Evolutionary conservation across 768 basidiomycete genomes (phyloP).

Genomic region (Tylopilus cervinicoccineus): DNA sequence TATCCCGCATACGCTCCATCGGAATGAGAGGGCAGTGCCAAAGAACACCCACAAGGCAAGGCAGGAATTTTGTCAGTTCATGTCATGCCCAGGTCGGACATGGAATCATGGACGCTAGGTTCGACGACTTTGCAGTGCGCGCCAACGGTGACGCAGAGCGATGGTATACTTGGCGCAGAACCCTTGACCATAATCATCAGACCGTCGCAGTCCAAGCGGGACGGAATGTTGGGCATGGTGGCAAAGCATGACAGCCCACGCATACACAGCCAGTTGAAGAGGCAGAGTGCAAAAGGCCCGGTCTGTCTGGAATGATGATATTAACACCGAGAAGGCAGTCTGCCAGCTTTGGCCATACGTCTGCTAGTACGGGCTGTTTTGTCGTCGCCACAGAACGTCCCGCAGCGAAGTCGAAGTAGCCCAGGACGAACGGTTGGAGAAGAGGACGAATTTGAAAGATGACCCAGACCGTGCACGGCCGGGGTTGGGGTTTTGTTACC

Average conservation of each 20-base stretch:
- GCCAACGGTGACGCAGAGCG: not conserved
- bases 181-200: too few relatives aligned
- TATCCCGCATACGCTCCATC: not conserved
- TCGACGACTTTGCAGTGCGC: not conserved
- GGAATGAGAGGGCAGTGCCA: not conserved
- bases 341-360: constrained; percentile 1
- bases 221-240: not conserved
- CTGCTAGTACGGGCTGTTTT: constrained; percentile 7
- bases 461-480: not conserved
- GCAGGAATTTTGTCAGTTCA: not conserved
- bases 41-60: not conserved
- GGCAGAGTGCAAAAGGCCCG: not conserved
- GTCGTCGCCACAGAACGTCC: constrained; percentile 7
- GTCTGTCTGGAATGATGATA: constrained; percentile 8
- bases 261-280: constrained; percentile 2
- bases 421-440: constrained; percentile 3
- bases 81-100: constrained; percentile 2
- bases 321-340: constrained; percentile 6
- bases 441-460: constrained; percentile 15
- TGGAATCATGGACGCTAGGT: not conserved
- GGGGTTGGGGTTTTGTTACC: constrained; percentile 4
- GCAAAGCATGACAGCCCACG: not conserved
- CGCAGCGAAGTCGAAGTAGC: constrained; percentile 9
- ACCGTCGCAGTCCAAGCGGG: not conserved
- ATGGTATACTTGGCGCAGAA: not conserved